These are phyloP conservation scores for Elongisporangium undulatum DNA, from an alignment of 352 stramenopile species.

Conservation along the genomic window DNA sequence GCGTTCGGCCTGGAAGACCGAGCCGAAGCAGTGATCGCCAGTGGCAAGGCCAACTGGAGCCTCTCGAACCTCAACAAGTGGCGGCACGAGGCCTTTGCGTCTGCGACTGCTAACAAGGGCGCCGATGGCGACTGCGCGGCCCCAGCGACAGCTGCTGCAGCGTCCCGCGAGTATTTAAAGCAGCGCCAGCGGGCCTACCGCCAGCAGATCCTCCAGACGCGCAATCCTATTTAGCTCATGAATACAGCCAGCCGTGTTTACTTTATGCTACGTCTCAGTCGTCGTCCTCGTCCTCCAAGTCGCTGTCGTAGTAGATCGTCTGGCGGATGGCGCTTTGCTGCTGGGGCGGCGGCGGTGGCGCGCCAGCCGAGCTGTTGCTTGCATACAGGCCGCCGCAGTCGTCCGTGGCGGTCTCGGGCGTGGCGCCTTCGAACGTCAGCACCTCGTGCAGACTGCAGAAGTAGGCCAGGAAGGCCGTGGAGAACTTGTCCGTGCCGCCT, in stretches of 20 bases:
- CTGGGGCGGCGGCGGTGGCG: constrained; percentile 42
- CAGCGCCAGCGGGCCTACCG: constrained; percentile 69
- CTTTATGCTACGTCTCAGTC: constrained; percentile 20
- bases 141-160: constrained; percentile 11
- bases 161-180: constrained; percentile 40
- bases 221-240: neutral
- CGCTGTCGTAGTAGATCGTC: constrained; percentile 84
- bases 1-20: constrained; percentile 74
- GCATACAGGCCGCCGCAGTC: constrained; percentile 60
- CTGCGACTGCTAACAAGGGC: neutral
- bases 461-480: constrained; percentile 88
- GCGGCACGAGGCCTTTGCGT: constrained; percentile 45
- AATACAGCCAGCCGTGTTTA: neutral
- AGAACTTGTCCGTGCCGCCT: constrained; percentile 92
- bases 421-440: constrained; percentile 93
- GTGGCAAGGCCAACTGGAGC: constrained; percentile 38
- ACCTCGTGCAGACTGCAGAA: constrained; percentile 92
- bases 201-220: constrained; percentile 40
- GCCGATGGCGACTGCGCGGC: neutral
- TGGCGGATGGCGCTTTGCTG: constrained; percentile 73
- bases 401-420: constrained; percentile 58
- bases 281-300: constrained; percentile 72
- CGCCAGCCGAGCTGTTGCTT: constrained; percentile 23
- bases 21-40: constrained; percentile 65
- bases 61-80: constrained; percentile 62